Conservation (phyloP, 2,329 filamentous ascomycete species). For the Arthrobotrys entomopaga region DNA sequence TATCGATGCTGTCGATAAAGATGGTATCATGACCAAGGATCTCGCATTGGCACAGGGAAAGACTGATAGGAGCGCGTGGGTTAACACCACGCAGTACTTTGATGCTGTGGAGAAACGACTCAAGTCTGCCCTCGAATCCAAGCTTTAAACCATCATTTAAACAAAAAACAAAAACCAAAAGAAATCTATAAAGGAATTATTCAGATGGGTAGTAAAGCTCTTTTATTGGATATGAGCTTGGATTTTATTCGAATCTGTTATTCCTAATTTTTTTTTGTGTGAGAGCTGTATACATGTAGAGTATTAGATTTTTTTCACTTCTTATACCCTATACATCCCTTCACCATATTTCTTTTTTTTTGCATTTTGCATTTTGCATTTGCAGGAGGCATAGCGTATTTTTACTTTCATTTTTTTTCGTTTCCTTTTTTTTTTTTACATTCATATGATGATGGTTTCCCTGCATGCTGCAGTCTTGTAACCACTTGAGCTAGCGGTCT, state of each 20-base stretch:
- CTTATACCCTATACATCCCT: constrained; percentile 29
- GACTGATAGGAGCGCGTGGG: constrained; percentile 83
- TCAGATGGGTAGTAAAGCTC: too few relatives aligned
- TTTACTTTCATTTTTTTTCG: neutral
- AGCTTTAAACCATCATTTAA: constrained; percentile 67
- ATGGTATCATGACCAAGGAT: constrained; percentile 99
- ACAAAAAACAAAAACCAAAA: constrained; percentile 1
- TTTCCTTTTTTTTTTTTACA: too few relatives aligned
- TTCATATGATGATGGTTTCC: too few relatives aligned
- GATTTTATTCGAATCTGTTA: neutral
- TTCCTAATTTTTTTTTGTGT: constrained; percentile 3
- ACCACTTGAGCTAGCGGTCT: too few relatives aligned
- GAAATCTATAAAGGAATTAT: too few relatives aligned
- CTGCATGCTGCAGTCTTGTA: too few relatives aligned
- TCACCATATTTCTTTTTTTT: constrained; percentile 14
- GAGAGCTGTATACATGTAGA: constrained; percentile 26
- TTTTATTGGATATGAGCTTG: too few relatives aligned
- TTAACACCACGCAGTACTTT: constrained; percentile 91
- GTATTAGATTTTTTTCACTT: constrained; percentile 18
- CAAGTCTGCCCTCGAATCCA: constrained; percentile 80
- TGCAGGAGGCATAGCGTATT: constrained; percentile 27
- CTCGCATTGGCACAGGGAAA: constrained; percentile 93
- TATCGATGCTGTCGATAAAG: constrained; percentile 89
- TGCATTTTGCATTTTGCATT: constrained; percentile 38
- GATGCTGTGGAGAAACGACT: constrained; percentile 90